Conservation (phyloP, 148 eudicot genomes). For the Camellia granthamiana region DNA sequence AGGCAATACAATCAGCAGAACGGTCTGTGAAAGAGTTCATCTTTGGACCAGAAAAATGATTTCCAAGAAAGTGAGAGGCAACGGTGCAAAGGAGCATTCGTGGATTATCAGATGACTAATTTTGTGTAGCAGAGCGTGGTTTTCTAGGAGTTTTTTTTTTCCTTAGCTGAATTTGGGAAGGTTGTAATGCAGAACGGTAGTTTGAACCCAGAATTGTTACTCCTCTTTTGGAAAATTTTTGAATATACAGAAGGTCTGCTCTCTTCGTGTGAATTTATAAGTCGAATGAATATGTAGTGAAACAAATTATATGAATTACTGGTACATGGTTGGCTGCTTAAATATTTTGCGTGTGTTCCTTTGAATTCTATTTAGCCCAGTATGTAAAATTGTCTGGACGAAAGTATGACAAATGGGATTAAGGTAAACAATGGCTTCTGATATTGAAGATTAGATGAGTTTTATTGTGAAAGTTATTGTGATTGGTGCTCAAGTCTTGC, state of each 20-base stretch:
- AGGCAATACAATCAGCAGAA: conserved; percentile 54
- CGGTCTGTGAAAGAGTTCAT: conserved; percentile 58
- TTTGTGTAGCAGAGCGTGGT: not conserved
- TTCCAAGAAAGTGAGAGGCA: conserved; percentile 25
- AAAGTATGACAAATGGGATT: no score
- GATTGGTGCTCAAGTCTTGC: no score
- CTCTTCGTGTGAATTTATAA: not conserved
- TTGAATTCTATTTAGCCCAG: no score
- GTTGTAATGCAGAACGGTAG: not conserved
- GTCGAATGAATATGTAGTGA: not conserved
- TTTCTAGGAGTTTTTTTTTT: not conserved
- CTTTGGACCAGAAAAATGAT: conserved; percentile 49
- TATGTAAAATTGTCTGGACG: no score
- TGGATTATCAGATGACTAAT: conserved; percentile 12
- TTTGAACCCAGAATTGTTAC: not conserved
- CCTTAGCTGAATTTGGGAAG: not conserved
- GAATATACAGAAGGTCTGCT: not conserved
- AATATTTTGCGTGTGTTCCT: no score
- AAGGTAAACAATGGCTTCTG: no score
- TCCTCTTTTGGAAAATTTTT: not conserved
- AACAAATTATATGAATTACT: no score
- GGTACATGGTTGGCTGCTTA: no score
- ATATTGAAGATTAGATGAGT: no score
- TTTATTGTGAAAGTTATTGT: no score
- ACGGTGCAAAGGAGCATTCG: conserved; percentile 36